Conservation (phyloP, 1,139 yeast genomes). For the Blastobotrys ciferrii region DNA sequence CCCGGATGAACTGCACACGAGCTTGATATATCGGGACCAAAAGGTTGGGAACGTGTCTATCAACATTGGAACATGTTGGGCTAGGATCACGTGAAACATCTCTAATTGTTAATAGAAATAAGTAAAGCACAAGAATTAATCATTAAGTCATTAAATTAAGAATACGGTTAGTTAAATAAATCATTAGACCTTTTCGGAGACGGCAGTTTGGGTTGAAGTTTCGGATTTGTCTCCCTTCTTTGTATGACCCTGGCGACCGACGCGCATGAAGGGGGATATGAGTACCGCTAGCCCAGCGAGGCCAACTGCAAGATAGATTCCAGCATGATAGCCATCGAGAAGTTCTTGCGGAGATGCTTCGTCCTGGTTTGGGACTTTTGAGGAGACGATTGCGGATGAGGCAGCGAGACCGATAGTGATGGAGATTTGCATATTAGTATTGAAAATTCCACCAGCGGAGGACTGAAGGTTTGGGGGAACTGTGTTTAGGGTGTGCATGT, state of each 20-base stretch:
- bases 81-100: too few species aligned
- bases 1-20: too few species aligned
- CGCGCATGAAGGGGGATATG: constrained; percentile 37
- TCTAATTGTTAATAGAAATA: too few species aligned
- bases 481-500: constrained; percentile 42
- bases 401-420: constrained; percentile 44
- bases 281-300: constrained; percentile 35
- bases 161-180: too few species aligned
- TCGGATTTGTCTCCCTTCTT: constrained; percentile 4
- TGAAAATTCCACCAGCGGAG: constrained; percentile 48
- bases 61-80: too few species aligned
- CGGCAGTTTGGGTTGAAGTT: not conserved
- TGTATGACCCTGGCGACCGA: constrained; percentile 38
- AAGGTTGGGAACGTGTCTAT: too few species aligned
- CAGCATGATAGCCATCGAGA: constrained; percentile 41
- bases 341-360: constrained; percentile 30
- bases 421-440: constrained; percentile 42
- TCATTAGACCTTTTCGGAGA: not conserved
- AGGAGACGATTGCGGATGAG: constrained; percentile 38
- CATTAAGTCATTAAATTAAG: not conserved
- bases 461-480: constrained; percentile 42
- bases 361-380: constrained; percentile 36
- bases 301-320: constrained; percentile 44
- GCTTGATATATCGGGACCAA: too few species aligned
- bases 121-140: too few species aligned